phyloP scores from a whole-genome alignment of 2,329 filamentous ascomycete genomes.

The Fusarium verrucosum region DNA sequence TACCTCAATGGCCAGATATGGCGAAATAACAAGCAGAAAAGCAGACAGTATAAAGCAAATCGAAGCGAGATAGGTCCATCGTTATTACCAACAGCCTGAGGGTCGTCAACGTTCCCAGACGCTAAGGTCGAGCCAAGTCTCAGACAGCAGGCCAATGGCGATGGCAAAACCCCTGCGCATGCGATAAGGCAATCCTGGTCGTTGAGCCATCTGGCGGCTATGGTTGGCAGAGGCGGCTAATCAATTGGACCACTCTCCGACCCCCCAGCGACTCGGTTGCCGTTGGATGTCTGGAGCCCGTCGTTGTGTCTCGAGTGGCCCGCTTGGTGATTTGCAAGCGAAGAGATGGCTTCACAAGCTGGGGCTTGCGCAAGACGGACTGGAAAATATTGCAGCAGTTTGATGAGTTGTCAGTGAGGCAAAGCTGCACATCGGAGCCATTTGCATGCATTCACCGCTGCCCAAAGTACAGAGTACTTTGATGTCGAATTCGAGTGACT shows the following conservation, averaged over 20 bases:
- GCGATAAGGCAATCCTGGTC: constrained; percentile 43
- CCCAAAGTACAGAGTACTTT: constrained; percentile 45
- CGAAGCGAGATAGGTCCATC: constrained; percentile 15
- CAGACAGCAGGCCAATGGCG: constrained; percentile 47
- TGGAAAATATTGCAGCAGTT: constrained; percentile 34
- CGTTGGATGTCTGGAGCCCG: constrained; percentile 19
- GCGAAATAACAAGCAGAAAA: constrained; percentile 8
- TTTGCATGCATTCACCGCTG: constrained; percentile 39
- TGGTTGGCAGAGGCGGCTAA: constrained; percentile 47
- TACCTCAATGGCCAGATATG: constrained; percentile 35
- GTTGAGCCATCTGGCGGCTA: constrained; percentile 46
- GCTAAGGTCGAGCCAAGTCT: constrained; percentile 42
- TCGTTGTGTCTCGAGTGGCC: constrained; percentile 13
- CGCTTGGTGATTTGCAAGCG: constrained; percentile 27
- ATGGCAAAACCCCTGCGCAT: constrained; percentile 46
- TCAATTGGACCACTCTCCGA: constrained; percentile 32
- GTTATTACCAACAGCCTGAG: constrained; percentile 31
- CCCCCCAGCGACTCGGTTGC: constrained; percentile 25
- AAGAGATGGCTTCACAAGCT: constrained; percentile 22
- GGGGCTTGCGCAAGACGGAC: constrained; percentile 36
- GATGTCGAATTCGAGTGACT: constrained; percentile 43
- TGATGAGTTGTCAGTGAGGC: constrained; percentile 46
- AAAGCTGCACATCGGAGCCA: constrained; percentile 31
- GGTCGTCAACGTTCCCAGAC: constrained; percentile 50
- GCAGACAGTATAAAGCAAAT: constrained; percentile 6